phyloP scores from a whole-genome alignment of 768 basidiomycete genomes.

The Leccinum uliginosum region DNA sequence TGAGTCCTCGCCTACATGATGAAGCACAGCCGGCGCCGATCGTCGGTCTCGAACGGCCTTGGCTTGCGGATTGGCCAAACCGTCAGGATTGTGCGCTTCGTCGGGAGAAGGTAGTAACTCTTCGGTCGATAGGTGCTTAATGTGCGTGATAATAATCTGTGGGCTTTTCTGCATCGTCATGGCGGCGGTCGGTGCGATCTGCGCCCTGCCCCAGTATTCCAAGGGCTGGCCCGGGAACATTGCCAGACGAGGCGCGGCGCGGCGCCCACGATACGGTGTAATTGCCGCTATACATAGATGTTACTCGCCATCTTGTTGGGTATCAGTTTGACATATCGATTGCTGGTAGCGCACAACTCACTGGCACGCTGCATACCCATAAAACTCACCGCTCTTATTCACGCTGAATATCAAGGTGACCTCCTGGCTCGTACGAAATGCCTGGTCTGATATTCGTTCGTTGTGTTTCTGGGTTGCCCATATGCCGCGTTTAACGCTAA shows the following conservation, averaged over 20 bases:
- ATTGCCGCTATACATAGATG: slow-evolving; percentile 49
- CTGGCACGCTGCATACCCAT: slow-evolving; percentile 88
- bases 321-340: slow-evolving; percentile 1
- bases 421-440: slow-evolving; percentile 84
- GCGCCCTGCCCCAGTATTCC: slow-evolving; percentile 12
- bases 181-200: no score
- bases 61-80: not conserved
- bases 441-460: slow-evolving; percentile 86
- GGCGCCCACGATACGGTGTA: slow-evolving; percentile 56
- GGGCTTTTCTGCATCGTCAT: slow-evolving; percentile 3
- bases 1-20: slow-evolving; percentile 30
- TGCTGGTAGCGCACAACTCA: slow-evolving; percentile 31
- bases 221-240: not conserved
- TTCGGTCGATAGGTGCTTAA: slow-evolving; percentile 37
- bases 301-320: slow-evolving; percentile 58
- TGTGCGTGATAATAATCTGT: slow-evolving; percentile 32
- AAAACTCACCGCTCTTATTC: slow-evolving; percentile 93
- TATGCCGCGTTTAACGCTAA: slow-evolving; percentile 70
- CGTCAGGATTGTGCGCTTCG: not conserved
- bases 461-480: slow-evolving; percentile 97
- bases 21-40: slow-evolving; percentile 54
- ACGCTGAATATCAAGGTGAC: slow-evolving; percentile 90
- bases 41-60: slow-evolving; percentile 11
- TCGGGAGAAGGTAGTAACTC: slow-evolving; percentile 15
- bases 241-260: slow-evolving; percentile 29